Evolutionary conservation across 495 filamentous ascomycete species (phyloP), one percentile per base, ranked within the genome.

Genomic region (Penicillium diatomitis): DNA sequence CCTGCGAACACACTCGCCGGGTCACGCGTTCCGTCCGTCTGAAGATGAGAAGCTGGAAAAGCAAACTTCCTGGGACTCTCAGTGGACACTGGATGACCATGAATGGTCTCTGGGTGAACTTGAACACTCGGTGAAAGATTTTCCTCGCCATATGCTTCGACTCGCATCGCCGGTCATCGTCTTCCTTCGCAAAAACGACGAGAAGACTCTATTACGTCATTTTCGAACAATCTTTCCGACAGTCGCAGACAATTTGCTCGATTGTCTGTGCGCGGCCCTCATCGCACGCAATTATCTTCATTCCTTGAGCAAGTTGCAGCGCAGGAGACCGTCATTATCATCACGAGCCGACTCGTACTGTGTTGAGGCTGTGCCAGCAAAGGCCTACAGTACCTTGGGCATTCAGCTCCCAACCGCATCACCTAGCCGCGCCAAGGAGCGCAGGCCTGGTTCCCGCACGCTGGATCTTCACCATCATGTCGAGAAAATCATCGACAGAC

Each of bases 231-330:
- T 84, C 27, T 86, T 85, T 46, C 77, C 78, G 0, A 48, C 68
- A 6, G 75, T 72, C 27, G 65, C 76, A 4, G 73, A 81, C 44
- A 73, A 71, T 46, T 60, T 81, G 4, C 75, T 81, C 31, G 77
- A 83, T 41, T 72, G 78, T 4, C 71, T 86, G n/a, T 85, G 83
- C 48, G 81, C 81, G 2, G 75, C 81, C 36, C 54, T 86, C 20
- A 68, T 85, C 12, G 81, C 78, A 0, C 78, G 77, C 47, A 84
- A 84, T 52, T 83, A 83, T 58, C 60, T 84, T 30, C 62, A 71
- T 48, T 72, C 69, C 0, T 49, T 71, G 31, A 56, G 65, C 30
- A 55, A 53, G 0, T 44, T 53, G 20, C 55, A 67, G 31, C 60
- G 66, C 9, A 57, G 53, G 27, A 63, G 50, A 57, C 55, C 41